phyloP scores from a whole-genome alignment of 2,329 filamentous ascomycete genomes.

The Fusarium robinianum region DNA sequence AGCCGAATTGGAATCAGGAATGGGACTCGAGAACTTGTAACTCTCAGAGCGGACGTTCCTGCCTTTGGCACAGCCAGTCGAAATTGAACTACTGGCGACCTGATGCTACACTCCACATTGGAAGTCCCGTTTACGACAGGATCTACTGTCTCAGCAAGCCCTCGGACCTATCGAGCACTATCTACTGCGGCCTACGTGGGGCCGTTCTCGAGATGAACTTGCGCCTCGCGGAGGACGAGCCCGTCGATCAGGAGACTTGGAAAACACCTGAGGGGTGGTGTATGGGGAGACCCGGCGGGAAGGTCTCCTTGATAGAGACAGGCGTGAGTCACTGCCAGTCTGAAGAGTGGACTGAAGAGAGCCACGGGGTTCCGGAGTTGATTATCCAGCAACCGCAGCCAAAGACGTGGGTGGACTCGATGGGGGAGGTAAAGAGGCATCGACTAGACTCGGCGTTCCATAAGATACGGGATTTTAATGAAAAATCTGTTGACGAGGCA shows the following conservation, averaged over 20 bases:
- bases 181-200: conserved; percentile 56
- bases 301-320: conserved; percentile 39
- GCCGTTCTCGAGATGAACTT: conserved; percentile 50
- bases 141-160: conserved; percentile 55
- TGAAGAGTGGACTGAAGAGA: conserved; percentile 26
- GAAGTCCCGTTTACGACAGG: conserved; percentile 37
- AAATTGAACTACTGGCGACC: conserved; percentile 51
- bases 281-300: conserved; percentile 25
- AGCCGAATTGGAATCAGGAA: conserved; percentile 15
- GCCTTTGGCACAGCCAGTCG: conserved; percentile 55
- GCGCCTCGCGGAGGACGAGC: conserved; percentile 34
- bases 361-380: conserved; percentile 33
- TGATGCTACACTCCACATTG: conserved; percentile 54
- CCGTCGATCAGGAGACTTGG: conserved; percentile 1
- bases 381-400: conserved; percentile 23
- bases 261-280: conserved; percentile 35
- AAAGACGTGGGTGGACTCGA: background rate
- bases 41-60: conserved; percentile 39
- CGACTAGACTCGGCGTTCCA: conserved; percentile 32
- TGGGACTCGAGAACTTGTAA: conserved; percentile 41
- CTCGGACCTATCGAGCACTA: conserved; percentile 51
- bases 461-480: conserved; percentile 19
- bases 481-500: no score
- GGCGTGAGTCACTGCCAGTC: conserved; percentile 37
- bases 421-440: conserved; percentile 22